Evolutionary conservation across 2,329 filamentous ascomycete species (phyloP), one percentile per base, ranked within the genome.

Genomic region (Dothistroma septosporum): DNA sequence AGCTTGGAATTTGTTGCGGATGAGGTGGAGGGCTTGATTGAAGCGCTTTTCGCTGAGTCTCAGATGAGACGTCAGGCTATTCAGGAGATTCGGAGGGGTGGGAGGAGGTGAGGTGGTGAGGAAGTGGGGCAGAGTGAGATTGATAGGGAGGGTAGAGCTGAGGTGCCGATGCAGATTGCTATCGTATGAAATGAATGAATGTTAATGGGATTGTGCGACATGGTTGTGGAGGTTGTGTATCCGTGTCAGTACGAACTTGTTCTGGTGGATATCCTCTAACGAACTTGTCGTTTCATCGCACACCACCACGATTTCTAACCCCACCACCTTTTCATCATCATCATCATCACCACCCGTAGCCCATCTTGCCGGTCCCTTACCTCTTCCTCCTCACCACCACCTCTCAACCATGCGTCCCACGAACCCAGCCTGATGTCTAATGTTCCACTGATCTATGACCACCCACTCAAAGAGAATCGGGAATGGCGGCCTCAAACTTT

Each of bases 1-100:
- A 82, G 81, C 61, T 70, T 87, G 58, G 85, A 87, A 68, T 87
- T 87, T 74, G 80, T 80, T 24, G 76, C 77, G 2, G 83, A 85
- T 35, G 85, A 88, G 70, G 80, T 88, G 9, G 77, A 86, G 14
- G 85, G 87, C 67, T 68, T 88, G 71, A 83, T 88, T 55, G 79
- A 85, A 72, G 85, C 85, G 19, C 72, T 88, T 37, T 88, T 88
- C 72, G 84, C 85, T 19, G 85, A 87, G 65, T 85, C 82, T 64
- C 81, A 83, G 37, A 77, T 85, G 69, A 75, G 85, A 59, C 78
- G 83, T 63, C 79, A 77, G 68, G 83, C 85, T 2, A 84, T 87
- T 67, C 76, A 76, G 44, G 84, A 85, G 61, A 86, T 87, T 59
- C 75, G 76, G 64, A 76, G 70, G 44, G 60, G 58, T 33, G 58